These are phyloP conservation scores for Nicotiana paniculata DNA, from an alignment of 257 asterid genomes.

Conservation along the genomic window DNA sequence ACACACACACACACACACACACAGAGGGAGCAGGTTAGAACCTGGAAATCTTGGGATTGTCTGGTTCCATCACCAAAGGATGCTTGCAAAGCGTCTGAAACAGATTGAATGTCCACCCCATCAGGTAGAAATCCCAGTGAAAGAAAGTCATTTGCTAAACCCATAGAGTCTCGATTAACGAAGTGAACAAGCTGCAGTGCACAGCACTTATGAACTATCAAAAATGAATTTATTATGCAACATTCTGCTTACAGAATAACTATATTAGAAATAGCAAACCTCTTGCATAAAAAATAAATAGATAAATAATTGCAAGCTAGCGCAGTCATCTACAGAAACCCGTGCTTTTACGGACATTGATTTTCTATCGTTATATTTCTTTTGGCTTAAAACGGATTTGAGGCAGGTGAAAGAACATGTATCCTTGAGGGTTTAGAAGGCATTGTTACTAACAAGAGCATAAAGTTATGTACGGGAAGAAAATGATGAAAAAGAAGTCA, in stretches of 20 bases:
- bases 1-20: background rate
- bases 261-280: background rate
- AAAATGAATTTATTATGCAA: constrained; percentile 5
- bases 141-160: constrained; percentile 90
- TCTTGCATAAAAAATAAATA: background rate
- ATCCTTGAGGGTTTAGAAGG: background rate
- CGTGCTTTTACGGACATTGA: background rate
- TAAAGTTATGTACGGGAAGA: background rate
- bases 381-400: background rate
- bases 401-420: background rate
- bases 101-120: constrained; percentile 65
- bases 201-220: background rate
- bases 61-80: constrained; percentile 82
- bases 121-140: constrained; percentile 95
- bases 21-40: constrained; percentile 14
- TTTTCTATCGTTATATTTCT: background rate
- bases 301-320: background rate
- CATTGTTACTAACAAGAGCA: background rate
- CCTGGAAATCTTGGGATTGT: constrained; percentile 95
- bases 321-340: background rate
- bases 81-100: constrained; percentile 75
- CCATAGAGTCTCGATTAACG: constrained; percentile 85
- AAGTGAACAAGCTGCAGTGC: constrained; percentile 89
- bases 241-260: background rate
- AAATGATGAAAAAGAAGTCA: background rate